Base-by-base conservation (phyloP, 148 eudicot species). In the Amaranthus palmeri region DNA sequence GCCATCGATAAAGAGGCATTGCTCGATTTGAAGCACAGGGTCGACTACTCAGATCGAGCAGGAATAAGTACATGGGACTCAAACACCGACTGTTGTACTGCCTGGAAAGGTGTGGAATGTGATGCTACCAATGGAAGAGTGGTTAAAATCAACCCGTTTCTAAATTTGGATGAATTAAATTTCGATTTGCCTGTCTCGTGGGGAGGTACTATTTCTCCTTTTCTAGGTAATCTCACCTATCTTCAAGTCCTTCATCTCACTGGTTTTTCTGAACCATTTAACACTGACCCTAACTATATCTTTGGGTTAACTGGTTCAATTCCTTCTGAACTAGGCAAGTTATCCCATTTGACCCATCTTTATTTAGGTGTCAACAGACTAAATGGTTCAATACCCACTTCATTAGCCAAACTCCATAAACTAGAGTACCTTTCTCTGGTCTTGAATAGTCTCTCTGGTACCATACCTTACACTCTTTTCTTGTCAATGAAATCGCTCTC, bases 51-150 rank as follows among this genome's bases (percentile, higher is more conserved):
- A 7, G 45, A 61, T 0, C 73, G 85, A 4, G 75, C 88, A 5
- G 3, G 61, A 2, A 10, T 25, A 25, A 25, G 36, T 25, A 25
- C 90, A 53, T 90, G 96, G 96, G 69, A 59, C 53, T 51, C 85
- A 10, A 3, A 84, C 74, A 81, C 87, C 3, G 86, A 90, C 71
- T 90, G 96, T 80, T 90, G 96, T 84, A 64, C 50, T 49, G 2
- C 80, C 12, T 90, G 96, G 96, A 77, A 73, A 0, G 96, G 96
- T 46, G 61, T 90, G 15, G 76, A 79, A 7, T 90, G 96, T 52
- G 82, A 90, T 57, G 17, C 71, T 48, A 7, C 75, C 78, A 64
- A 83, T 18, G 83, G 82, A 52, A 59, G 90, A 7, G 96, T 90
- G 0, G 81, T 25, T 25, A 25, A 25, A 25, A 25, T 25, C 36